These are phyloP conservation scores for Phytopythium sindhum DNA, from an alignment of 352 stramenopile genomes.

Conservation along the genomic window DNA sequence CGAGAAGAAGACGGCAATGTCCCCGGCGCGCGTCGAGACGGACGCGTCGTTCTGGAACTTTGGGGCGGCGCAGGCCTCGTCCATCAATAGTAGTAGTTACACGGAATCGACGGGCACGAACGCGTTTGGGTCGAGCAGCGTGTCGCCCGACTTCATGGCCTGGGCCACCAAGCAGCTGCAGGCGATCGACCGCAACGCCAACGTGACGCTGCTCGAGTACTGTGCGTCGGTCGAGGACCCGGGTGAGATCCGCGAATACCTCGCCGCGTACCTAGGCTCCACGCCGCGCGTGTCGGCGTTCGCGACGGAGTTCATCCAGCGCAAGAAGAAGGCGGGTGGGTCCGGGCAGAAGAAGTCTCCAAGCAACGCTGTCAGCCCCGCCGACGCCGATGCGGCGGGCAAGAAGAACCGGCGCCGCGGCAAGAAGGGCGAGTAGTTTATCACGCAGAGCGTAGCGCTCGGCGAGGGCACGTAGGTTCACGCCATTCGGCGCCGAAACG, in stretches of 20 bases:
- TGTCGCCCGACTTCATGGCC: slow-evolving; percentile 72
- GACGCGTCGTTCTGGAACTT: slow-evolving; percentile 88
- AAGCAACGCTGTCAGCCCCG: slow-evolving; percentile 8
- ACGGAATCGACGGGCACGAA: slow-evolving; percentile 23
- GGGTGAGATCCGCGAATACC: slow-evolving; percentile 94
- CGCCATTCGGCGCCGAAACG: too few species aligned
- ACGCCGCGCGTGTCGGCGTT: slow-evolving; percentile 96
- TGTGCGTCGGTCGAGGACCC: slow-evolving; percentile 94
- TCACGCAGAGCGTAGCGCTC: too few species aligned
- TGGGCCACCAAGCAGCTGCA: slow-evolving; percentile 83
- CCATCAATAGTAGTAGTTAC: slow-evolving; percentile 2
- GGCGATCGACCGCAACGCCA: slow-evolving; percentile 63
- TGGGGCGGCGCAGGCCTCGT: slow-evolving; percentile 34
- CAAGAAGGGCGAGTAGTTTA: slow-evolving; percentile 63
- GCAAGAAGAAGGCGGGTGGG: slow-evolving; percentile 70
- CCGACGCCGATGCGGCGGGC: slow-evolving; percentile 35
- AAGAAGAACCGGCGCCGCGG: slow-evolving; percentile 54
- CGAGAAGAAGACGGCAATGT: slow-evolving; percentile 18
- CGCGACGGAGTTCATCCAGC: slow-evolving; percentile 95
- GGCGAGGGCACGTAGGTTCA: background rate
- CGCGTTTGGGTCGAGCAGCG: slow-evolving; percentile 44
- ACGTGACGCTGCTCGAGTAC: slow-evolving; percentile 91
- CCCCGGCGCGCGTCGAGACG: slow-evolving; percentile 42
- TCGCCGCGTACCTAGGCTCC: slow-evolving; percentile 95
- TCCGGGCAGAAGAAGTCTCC: slow-evolving; percentile 35